phyloP scores from a whole-genome alignment of 371 early-diverging fungal genomes.

The Mucor irregularis region DNA sequence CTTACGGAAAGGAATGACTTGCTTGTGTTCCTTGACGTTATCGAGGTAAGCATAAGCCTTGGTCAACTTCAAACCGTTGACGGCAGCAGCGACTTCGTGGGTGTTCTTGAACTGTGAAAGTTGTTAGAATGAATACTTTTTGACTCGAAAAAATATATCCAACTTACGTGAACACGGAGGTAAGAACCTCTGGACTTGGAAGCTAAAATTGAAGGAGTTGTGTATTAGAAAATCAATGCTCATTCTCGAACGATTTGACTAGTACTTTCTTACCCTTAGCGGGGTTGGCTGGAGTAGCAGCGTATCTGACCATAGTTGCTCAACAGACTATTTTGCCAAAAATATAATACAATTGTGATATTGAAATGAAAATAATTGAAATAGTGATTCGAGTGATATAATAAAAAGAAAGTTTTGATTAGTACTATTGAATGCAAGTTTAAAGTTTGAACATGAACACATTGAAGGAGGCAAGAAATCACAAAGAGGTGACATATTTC shows the following conservation, averaged over 20 bases:
- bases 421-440: background rate
- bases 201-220: slow-evolving; percentile 59
- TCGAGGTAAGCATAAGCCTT: slow-evolving; percentile 95
- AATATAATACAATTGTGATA: background rate
- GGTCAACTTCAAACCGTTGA: slow-evolving; percentile 91
- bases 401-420: no score
- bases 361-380: no score
- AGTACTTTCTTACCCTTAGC: slow-evolving; percentile 48
- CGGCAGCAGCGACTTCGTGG: slow-evolving; percentile 95
- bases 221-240: background rate
- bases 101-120: slow-evolving; percentile 89
- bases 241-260: background rate
- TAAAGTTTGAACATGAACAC: background rate
- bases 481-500: background rate
- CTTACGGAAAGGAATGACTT: slow-evolving; percentile 96
- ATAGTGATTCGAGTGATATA: no score
- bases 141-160: background rate
- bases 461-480: background rate
- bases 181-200: slow-evolving; percentile 95
- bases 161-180: slow-evolving; percentile 91
- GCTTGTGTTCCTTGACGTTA: slow-evolving; percentile 95
- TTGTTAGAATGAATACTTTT: background rate
- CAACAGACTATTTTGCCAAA: slow-evolving; percentile 6
- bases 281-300: slow-evolving; percentile 57
- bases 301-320: slow-evolving; percentile 60